Evolutionary conservation across 805 yeast genomes (phyloP).

Genomic region (Yamadazyma nakazawae): DNA sequence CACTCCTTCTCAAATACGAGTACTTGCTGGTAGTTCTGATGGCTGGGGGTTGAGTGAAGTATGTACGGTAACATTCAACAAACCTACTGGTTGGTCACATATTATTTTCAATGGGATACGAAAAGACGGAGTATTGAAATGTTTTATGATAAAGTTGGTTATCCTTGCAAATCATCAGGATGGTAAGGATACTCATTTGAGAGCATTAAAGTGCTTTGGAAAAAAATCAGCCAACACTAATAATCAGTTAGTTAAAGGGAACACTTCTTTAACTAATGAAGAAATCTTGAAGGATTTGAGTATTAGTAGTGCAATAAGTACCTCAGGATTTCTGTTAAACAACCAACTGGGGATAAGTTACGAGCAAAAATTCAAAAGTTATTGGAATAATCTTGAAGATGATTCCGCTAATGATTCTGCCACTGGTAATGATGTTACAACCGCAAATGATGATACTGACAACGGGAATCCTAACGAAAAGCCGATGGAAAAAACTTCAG

Average conservation of each 20-base stretch:
- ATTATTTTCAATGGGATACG: constrained; percentile 55
- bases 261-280: constrained; percentile 9
- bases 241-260: not conserved
- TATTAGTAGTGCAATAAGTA: constrained; percentile 22
- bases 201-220: constrained; percentile 63
- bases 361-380: constrained; percentile 5
- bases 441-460: constrained; percentile 10
- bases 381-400: not conserved
- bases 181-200: constrained; percentile 91
- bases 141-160: constrained; percentile 61
- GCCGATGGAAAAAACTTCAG: constrained; percentile 20
- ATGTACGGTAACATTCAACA: constrained; percentile 51
- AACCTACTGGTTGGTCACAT: constrained; percentile 79
- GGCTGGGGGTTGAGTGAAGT: constrained; percentile 75
- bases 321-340: constrained; percentile 31
- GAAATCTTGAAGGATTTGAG: constrained; percentile 24
- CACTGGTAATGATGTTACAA: not conserved
- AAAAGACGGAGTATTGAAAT: constrained; percentile 55
- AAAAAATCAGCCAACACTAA: constrained; percentile 22
- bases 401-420: not conserved
- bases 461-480: constrained; percentile 14
- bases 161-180: constrained; percentile 82
- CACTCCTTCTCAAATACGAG: constrained; percentile 70
- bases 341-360: constrained; percentile 11
- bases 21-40: constrained; percentile 71